Base-by-base conservation (phyloP, 1,139 yeast species). In the Meyerozyma athensensis region DNA sequence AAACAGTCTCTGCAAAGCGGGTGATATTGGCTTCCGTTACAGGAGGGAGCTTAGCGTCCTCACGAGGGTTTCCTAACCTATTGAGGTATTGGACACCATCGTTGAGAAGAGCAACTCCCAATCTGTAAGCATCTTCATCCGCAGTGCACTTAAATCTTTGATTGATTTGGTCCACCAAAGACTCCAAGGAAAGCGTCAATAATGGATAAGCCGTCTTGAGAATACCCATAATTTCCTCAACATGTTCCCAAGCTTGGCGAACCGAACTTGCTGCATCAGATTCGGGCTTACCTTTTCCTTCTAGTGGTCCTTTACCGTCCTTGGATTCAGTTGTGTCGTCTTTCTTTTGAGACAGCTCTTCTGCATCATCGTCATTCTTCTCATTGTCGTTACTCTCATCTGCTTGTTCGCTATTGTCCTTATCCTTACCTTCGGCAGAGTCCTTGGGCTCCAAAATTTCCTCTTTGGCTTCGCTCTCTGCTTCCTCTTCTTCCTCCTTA, bases 191-290 rank as follows among this genome's bases (percentile, higher is more conserved):
- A 40, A 94, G 73, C 0, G 98, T 96, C 45, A 94, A 66, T 39
- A 94, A 65, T 7, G 99, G 99, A 59, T 90, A 92, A 0, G 97
- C 97, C 0, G 98, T 94, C 56, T 94, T 94, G 58, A 92, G 69
- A 39, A 90, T 87, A 19, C 94, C 94, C 86, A 89, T 87, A 43
- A 94, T 84, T 53, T 90, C 97, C 46, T 94, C 97, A 34, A 90
- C 90, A 54, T 89, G 84, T 50, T 87, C 96, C 94, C 96, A 86
- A 8, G 97, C 95, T 59, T 86, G 94, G 38, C 83, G 71, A 38
- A 54, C 52, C 6, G 32, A 28, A 13, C 14, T 24, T 2, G 28
- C 7, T 8, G 32, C 4, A 4, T 16, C 19, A 8, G 32, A 18
- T 4, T 28, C 32, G 8, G 20, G 19, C 18, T 28, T 28, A 9